These are phyloP conservation scores for Pisolithus marmoratus DNA, from an alignment of 768 basidiomycete species.

Conservation along the genomic window DNA sequence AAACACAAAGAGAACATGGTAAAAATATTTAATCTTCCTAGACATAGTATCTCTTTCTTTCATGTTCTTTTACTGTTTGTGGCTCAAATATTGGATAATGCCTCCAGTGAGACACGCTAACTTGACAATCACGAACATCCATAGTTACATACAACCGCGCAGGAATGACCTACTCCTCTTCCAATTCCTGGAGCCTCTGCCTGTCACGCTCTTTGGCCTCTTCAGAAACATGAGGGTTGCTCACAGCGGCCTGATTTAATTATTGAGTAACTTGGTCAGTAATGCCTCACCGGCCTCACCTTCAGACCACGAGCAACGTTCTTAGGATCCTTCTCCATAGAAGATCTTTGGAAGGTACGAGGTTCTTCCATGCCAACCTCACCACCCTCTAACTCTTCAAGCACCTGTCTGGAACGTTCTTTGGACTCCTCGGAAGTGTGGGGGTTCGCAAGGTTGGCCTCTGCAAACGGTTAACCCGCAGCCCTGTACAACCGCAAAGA, in stretches of 20 bases:
- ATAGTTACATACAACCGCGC: not conserved
- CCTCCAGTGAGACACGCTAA: no score
- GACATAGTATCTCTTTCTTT: no score
- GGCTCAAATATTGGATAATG: no score
- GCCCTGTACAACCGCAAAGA: not conserved
- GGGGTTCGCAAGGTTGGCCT: conserved; percentile 23
- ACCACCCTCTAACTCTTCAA: conserved; percentile 13
- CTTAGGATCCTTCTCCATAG: conserved; percentile 7
- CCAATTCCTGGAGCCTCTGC: conserved; percentile 9
- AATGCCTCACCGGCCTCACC: conserved; percentile 1
- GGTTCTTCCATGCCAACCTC: conserved; percentile 12
- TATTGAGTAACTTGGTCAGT: not conserved
- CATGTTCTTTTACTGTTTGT: no score
- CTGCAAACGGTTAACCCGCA: conserved; percentile 4
- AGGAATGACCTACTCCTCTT: not conserved
- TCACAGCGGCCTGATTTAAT: conserved; percentile 12
- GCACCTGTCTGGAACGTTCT: conserved; percentile 18
- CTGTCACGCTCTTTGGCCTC: conserved; percentile 12
- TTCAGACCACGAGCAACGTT: conserved; percentile 20
- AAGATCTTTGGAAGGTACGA: not conserved
- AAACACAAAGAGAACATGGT: no score
- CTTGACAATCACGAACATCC: conserved; percentile 2
- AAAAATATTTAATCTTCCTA: no score
- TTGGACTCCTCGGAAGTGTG: conserved; percentile 18
- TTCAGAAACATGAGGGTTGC: conserved; percentile 18